Evolutionary conservation across 2,329 filamentous ascomycete species (phyloP), one percentile per base, ranked within the genome.

Genomic region (Thelonectria blattea): DNA sequence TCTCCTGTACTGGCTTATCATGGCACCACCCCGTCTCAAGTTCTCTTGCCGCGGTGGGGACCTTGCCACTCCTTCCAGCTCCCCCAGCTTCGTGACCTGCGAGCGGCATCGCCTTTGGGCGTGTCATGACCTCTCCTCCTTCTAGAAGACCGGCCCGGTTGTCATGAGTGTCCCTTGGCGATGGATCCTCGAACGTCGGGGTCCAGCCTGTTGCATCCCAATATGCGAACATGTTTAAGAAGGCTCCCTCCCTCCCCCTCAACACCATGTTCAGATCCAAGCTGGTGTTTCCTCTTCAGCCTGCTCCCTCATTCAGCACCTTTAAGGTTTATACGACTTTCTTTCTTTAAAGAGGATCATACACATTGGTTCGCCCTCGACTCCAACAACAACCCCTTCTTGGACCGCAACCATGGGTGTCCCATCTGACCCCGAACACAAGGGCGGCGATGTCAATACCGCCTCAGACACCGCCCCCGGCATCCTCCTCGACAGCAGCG

Each of bases 391-490:
- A 54, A 48, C 41, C 51, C 20, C 22, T 42, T 37, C 34, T 15
- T 37, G 12, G 41, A 20, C 43, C 49, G 61, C 64, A 62, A 61
- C 56, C 56, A 71, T 71, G 68, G 68, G 68, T 59, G 62, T 63
- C 57, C 64, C 66, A 50, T 57, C 65, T 48, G 68, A 71, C 53
- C 56, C 62, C 54, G 68, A 71, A 59, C 51, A 66, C 47, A 71
- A 71, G 42, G 65, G 64, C 51, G 65, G 56, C 22, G 68, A 71
- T 52, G 68, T 58, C 52, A 67, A 65, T 52, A 67, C 67, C 27
- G 62, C 66, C 43, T 65, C 65, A n/a, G 68, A 71, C 58, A 71
- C 68, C 46, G 56, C 68, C 15, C 68, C 68, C 11, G 68, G 68
- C 43, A 63, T 71, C 47, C 69, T 71, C 52, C 60, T 71, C 52